phyloP scores from a whole-genome alignment of 2,329 filamentous ascomycete genomes.

The Sporothrix variecibatus region DNA sequence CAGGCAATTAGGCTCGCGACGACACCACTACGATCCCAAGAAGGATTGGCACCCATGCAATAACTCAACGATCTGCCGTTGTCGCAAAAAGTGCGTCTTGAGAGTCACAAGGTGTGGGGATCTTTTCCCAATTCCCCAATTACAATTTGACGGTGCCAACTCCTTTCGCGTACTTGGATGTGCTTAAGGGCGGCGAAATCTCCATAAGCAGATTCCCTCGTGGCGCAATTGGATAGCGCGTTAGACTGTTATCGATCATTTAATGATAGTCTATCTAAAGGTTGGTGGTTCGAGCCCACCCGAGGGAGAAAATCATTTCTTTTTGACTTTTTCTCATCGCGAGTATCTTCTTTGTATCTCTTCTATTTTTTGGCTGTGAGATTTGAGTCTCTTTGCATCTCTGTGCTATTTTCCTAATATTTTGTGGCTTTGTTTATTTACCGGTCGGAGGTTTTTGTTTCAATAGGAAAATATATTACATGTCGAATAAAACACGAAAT shows the following conservation, averaged over 20 bases:
- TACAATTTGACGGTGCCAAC: neutral
- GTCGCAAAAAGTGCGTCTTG: neutral
- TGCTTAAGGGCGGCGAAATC: conserved; percentile 3
- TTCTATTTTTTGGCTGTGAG: too few relatives aligned
- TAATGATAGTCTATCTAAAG: conserved; percentile 30
- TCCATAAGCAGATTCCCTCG: conserved; percentile 26
- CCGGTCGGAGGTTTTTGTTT: too few relatives aligned
- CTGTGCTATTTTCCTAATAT: too few relatives aligned
- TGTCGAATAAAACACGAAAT: too few relatives aligned
- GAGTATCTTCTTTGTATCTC: too few relatives aligned
- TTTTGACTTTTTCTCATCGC: neutral
- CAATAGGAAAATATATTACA: too few relatives aligned
- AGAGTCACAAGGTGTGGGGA: neutral
- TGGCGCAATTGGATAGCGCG: conserved; percentile 33
- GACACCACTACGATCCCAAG: neutral
- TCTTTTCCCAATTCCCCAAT: neutral
- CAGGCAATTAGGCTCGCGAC: neutral
- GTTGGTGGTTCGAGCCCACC: conserved; percentile 32
- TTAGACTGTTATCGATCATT: conserved; percentile 29
- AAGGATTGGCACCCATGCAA: neutral
- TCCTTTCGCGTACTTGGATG: neutral
- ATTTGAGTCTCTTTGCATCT: too few relatives aligned
- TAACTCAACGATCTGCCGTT: neutral
- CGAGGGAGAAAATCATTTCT: conserved; percentile 26
- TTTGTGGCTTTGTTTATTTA: too few relatives aligned